Evolutionary conservation across 208 protist genomes (phyloP).

Genomic region (Strigomonas culicis): DNA sequence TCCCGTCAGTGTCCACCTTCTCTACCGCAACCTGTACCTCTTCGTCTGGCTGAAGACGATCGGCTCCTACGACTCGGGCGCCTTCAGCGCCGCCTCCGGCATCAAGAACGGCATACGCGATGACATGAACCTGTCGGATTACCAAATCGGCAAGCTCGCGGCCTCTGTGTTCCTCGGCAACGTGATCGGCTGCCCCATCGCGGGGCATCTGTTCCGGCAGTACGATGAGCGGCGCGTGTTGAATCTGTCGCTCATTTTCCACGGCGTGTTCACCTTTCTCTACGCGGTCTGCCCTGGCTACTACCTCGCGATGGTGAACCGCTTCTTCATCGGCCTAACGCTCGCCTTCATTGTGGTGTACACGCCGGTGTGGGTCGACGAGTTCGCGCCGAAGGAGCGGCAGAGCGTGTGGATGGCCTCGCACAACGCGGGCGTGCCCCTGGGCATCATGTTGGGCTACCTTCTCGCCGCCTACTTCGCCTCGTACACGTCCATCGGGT

Average conservation of each 20-base stretch:
- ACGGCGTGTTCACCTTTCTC: conserved; percentile 77
- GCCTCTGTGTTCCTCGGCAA: conserved; percentile 87
- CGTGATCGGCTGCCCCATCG: conserved; percentile 73
- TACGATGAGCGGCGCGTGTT: conserved; percentile 69
- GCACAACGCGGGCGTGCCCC: conserved; percentile 86
- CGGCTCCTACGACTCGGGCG: conserved; percentile 85
- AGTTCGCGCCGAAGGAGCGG: conserved; percentile 77
- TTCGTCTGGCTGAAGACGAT: conserved; percentile 84
- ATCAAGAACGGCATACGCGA: conserved; percentile 69
- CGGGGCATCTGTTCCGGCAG: conserved; percentile 64
- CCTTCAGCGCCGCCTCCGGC: conserved; percentile 80
- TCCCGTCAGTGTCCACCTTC: conserved; percentile 13
- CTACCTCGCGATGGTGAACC: conserved; percentile 45
- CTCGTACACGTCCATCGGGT: conserved; percentile 44
- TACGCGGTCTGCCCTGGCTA: conserved; percentile 61
- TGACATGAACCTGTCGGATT: conserved; percentile 43
- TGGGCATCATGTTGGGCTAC: conserved; percentile 92
- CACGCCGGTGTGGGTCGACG: conserved; percentile 91
- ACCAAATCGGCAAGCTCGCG: conserved; percentile 61
- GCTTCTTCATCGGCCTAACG: conserved; percentile 87
- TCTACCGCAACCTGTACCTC: conserved; percentile 61
- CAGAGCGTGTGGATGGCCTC: conserved; percentile 90
- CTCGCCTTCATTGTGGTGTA: conserved; percentile 92
- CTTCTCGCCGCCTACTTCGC: conserved; percentile 66
- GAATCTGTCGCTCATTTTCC: conserved; percentile 43